Conservation (phyloP, 495 filamentous ascomycete species). For the Lichina pygmaea region DNA sequence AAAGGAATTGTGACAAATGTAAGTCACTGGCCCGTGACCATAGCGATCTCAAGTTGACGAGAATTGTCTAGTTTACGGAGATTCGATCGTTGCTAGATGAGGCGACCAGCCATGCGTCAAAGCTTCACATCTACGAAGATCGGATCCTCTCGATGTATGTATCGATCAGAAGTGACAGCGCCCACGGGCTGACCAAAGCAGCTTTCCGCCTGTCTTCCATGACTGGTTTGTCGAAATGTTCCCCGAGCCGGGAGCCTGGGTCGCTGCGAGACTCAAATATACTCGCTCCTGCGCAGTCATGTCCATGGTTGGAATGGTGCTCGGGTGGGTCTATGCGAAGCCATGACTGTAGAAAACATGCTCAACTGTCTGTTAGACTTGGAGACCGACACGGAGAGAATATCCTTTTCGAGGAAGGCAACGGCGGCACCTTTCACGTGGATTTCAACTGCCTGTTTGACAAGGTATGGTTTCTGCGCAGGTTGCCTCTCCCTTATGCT, state of each 20-base stretch:
- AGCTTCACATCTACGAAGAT: constrained; percentile 40
- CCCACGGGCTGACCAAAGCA: constrained; percentile 9
- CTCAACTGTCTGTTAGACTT: constrained; percentile 18
- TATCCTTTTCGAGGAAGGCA: constrained; percentile 80
- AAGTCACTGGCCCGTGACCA: constrained; percentile 1
- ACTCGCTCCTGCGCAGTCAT: constrained; percentile 87
- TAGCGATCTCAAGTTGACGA: not conserved
- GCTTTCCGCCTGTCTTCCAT: constrained; percentile 59
- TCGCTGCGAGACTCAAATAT: constrained; percentile 69
- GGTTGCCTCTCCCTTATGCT: not conserved
- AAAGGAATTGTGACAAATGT: constrained; percentile 31
- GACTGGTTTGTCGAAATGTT: constrained; percentile 93
- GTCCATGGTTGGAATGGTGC: constrained; percentile 88
- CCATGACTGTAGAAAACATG: not conserved
- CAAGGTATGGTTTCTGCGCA: constrained; percentile 19
- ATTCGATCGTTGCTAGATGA: constrained; percentile 29
- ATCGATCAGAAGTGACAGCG: constrained; percentile 7
- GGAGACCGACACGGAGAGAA: constrained; percentile 98
- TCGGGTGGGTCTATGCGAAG: constrained; percentile 27
- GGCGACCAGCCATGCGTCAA: constrained; percentile 23
- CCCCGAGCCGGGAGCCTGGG: constrained; percentile 77
- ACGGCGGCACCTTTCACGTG: constrained; percentile 85
- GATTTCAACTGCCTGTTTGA: constrained; percentile 99
- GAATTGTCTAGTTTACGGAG: constrained; percentile 22
- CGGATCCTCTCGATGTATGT: constrained; percentile 15